Percentiles rank a stretch among this genome's conserved stretches.
phyloP scores from a whole-genome alignment of 176 grass and related monocot species.

The Bromus sterilis region DNA sequence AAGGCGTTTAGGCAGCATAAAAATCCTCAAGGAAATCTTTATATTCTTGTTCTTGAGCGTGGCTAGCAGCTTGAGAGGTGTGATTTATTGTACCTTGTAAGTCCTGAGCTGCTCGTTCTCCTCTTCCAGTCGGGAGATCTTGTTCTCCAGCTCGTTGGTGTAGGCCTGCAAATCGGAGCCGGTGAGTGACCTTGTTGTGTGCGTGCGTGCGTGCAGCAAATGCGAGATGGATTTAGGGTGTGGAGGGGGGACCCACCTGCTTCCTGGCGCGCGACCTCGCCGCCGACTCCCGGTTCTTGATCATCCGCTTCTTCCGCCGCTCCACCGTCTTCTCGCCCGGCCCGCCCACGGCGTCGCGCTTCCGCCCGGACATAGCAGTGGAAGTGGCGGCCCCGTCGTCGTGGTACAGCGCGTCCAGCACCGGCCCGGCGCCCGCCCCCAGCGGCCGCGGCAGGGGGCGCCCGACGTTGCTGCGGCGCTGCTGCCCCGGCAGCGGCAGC shows the following conservation, averaged over 20 bases:
- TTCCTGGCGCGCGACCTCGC: conserved; percentile 87
- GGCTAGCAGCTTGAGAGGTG: neutral
- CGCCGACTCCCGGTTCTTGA: conserved; percentile 92
- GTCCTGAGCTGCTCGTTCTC: conserved; percentile 52
- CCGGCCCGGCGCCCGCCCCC: conserved; percentile 33
- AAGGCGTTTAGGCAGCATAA: neutral
- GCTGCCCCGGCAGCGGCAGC: neutral
- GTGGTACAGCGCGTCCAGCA: conserved; percentile 56
- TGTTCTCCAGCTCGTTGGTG: conserved; percentile 88
- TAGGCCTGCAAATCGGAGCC: conserved; percentile 48
- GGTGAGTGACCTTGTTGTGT: neutral
- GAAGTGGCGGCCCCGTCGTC: conserved; percentile 16
- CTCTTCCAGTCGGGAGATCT: conserved; percentile 67
- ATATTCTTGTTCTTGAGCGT: neutral
- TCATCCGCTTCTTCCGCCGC: conserved; percentile 91
- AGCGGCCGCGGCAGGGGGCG: conserved; percentile 38
- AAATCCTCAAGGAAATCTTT: too few species aligned
- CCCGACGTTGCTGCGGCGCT: conserved; percentile 12
- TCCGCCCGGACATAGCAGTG: conserved; percentile 1
- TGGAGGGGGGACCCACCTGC: conserved; percentile 29
- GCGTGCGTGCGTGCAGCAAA: neutral
- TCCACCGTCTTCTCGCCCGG: conserved; percentile 38
- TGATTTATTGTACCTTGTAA: conserved; percentile 34
- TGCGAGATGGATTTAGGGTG: neutral
- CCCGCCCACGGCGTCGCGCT: conserved; percentile 15